Evolutionary conservation across 1,284 basidiomycete genomes (phyloP), one percentile per base, ranked within the genome.

Genomic region (Leccinum fallax): DNA sequence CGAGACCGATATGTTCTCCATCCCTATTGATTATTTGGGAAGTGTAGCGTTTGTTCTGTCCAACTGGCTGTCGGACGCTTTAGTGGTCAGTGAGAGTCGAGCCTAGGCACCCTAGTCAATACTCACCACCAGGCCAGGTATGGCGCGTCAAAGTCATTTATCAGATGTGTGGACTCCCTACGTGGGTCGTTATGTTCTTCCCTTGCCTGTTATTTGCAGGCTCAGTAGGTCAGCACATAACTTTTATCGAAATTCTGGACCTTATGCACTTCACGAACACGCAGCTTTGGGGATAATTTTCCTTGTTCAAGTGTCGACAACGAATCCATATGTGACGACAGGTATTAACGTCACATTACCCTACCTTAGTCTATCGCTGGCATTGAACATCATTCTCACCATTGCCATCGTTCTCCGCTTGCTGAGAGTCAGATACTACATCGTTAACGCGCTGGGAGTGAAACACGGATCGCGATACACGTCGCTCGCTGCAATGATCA

Each of bases 81-180:
- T 77, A 4, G 32, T 76, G 63, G 75, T 76, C 30, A 62, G 69
- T 62, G 16, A 19, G 1, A 8, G 19, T 19, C 13, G 0, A 16
- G 11, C 19, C 13, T 19, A 13, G 11, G 7, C 2, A 30, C 10
- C 5, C 26, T 32, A 21, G 11, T 53, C 30, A 19, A 26, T 7
- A 51, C 19, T 53, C 16, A 60, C 28, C 8, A 30, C 4, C 2
- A n/a, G 0, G 2, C 34, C 32, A 76, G 74, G 62, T 77, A 1
- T 77, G 74, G 71, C 74, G 74, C 2, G 67, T 60, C 24, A 71
- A 68, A 49, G 65, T 76, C 6, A 66, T 75, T n/a, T 75, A 60
- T 30, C 58, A 66, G 32, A 38, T 4, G 3, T 58, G 26, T 7
- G 36, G 21, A 16, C 9, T 36, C 1, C 66, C 70, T 11, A 34